A percentile compares a stretch with the other conserved stretches of the same genome.
Evolutionary conservation across 805 yeast genomes (phyloP).

Genomic region (Lipomyces chichibuensis): DNA sequence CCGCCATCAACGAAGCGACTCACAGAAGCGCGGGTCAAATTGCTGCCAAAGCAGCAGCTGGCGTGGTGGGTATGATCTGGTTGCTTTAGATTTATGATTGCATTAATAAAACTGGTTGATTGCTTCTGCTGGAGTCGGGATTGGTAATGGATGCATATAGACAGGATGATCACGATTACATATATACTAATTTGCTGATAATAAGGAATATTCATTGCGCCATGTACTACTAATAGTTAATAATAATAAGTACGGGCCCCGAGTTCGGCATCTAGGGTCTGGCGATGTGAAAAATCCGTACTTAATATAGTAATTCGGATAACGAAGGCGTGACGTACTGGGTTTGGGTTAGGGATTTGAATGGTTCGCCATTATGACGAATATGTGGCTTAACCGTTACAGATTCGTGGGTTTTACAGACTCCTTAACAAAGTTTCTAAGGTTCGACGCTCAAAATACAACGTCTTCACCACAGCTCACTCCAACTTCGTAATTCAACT

Average conservation of each 20-base stretch:
- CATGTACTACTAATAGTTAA: too few relatives aligned
- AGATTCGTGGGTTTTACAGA: not conserved
- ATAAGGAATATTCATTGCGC: not conserved
- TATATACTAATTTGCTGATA: not conserved
- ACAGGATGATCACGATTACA: not conserved
- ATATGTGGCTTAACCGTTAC: not conserved
- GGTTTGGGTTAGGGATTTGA: not conserved
- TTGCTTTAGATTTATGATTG: not conserved
- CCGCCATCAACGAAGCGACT: slow-evolving; percentile 2
- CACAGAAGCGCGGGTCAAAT: not conserved
- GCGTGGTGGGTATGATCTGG: not conserved
- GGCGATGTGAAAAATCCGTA: too few relatives aligned
- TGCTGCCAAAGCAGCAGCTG: not conserved
- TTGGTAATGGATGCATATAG: not conserved
- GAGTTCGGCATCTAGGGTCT: too few relatives aligned
- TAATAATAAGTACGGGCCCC: too few relatives aligned
- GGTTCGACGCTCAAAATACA: not conserved
- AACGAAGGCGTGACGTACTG: not conserved
- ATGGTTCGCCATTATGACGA: not conserved
- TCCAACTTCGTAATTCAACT: not conserved
- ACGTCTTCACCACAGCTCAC: not conserved
- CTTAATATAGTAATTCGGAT: too few relatives aligned
- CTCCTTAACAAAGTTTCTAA: not conserved
- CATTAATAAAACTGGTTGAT: not conserved
- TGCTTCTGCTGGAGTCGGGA: not conserved